Base-by-base conservation (phyloP, 2,329 filamentous ascomycete species). In the Hypoxylon sp. region DNA sequence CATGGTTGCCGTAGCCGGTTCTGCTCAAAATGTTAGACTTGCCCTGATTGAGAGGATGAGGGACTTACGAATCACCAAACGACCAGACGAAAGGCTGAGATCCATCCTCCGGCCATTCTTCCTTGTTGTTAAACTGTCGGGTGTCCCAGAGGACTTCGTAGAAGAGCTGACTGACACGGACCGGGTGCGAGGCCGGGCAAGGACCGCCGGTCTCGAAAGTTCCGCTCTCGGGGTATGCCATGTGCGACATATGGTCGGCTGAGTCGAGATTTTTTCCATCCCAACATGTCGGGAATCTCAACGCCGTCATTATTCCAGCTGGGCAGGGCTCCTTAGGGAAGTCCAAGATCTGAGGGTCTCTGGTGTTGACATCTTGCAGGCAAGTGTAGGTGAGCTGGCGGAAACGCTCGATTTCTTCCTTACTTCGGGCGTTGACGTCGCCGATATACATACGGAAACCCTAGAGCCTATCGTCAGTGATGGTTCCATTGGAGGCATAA, bases 241-340 rank as follows among this genome's bases (percentile, higher is more conserved):
- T 78, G 60, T 83, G 81, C 59, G 77, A 77, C 67, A 80, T 78
- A 59, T 84, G 82, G 64, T 83, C 80, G 0, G 78, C 78, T 0
- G 78, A 79, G 64, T 84, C 81, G 3, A 83, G 76, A 59, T 82
- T 84, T 65, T 81, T 79, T 24, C 82, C 81, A 52, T 84, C 82
- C 82, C 82, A 84, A 76, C 82, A 86, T 83, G 80, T 81, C 0
- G 82, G 82, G 70, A 84, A 84, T 3, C 79, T 80, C 26, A 84
- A 77, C 26, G 81, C 84, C 3, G 81, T 80, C 69, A 82, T 80
- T 61, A 83, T 83, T 2, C 82, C 82, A 29, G 79, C 80, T 37
- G 78, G 77, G 70, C 82, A 84, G 9, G 79, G 75, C 19, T 72
- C 74, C 14, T 73, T 74, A 2, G 81, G 82, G 59, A 84, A 78